These are phyloP conservation scores for Linnemannia elongata DNA, from an alignment of 192 early-diverging fungal species.

Conservation along the genomic window DNA sequence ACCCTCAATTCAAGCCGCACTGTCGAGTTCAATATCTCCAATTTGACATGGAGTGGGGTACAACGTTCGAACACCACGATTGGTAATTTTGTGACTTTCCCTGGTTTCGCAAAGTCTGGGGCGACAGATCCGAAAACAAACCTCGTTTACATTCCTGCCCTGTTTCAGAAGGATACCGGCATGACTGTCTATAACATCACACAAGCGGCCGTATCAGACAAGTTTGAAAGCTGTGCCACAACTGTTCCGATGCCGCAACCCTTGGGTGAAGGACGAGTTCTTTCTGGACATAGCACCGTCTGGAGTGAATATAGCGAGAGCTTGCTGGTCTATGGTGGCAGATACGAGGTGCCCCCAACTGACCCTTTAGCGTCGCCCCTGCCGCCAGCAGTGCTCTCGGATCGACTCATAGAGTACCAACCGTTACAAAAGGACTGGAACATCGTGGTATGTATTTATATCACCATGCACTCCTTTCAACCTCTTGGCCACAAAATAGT, in stretches of 20 bases:
- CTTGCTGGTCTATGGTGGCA: conserved; percentile 8
- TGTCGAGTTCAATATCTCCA: neutral
- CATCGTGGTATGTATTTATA: neutral
- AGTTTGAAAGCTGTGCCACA: neutral
- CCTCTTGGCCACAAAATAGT: neutral
- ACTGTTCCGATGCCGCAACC: neutral
- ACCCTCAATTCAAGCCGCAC: too few relatives aligned
- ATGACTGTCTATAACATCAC: neutral
- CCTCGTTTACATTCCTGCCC: neutral
- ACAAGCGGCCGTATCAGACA: neutral
- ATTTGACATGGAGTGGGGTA: neutral
- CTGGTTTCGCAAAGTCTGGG: neutral
- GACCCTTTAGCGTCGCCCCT: neutral
- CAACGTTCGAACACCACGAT: neutral
- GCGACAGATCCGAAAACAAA: conserved; percentile 3
- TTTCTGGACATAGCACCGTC: neutral
- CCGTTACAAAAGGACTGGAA: neutral
- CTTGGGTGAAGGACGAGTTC: neutral
- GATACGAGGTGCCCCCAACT: too few relatives aligned
- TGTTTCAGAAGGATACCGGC: neutral
- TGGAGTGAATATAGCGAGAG: conserved; percentile 4
- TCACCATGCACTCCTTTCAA: neutral
- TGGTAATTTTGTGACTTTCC: too few relatives aligned
- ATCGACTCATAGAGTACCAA: neutral
- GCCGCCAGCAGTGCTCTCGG: neutral